Evolutionary conservation across 306 rosid species (phyloP), one percentile per base, ranked within the genome.

Genomic region (Malus sylvestris): DNA sequence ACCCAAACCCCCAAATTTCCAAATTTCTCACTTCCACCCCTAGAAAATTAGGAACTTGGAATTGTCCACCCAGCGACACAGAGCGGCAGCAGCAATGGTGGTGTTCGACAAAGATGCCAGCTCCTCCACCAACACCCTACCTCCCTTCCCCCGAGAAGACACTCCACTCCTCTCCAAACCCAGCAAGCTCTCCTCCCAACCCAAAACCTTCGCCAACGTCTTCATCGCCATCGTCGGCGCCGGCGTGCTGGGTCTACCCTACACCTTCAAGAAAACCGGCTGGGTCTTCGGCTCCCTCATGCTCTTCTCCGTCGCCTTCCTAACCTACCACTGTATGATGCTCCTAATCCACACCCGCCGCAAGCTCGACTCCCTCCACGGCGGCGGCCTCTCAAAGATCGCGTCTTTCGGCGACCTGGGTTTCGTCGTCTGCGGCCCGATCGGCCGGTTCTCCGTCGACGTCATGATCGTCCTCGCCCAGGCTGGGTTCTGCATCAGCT

Each of bases 311-410:
- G 89, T 91, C 2, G 93, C 91, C 1, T 67, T 76, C 23, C 79
- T 89, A 74, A 89, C 97, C 44, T 87, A 91, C 71, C 70, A 91
- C 85, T 89, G 97, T 25, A 91, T 89, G 97, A 82, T 91, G 81
- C 97, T 89, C 5, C 84, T 91, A 1, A 89, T 91, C 70, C 40
- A 25, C 57, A 89, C 97, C 1, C 93, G 93, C 64, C 91, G 91
- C 23, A 86, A 82, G 64, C 92, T 87, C 44, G 89, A 91, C 10
- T 81, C 92, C 46, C 8, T 67, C 2, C 1, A 3, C 4, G 83
- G 84, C 0, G 74, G 71, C 83, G 84, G 84, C 0, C 74, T 73
- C 82, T 52, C 92, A 65, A 87, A 85, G 66, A 79, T 89, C 83
- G 8, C 72, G 1, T 91, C 97, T 2, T 91, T 91, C 10, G 97